Base-by-base conservation (phyloP, 805 yeast genomes). In the Kodamaea kaohsiungensis region DNA sequence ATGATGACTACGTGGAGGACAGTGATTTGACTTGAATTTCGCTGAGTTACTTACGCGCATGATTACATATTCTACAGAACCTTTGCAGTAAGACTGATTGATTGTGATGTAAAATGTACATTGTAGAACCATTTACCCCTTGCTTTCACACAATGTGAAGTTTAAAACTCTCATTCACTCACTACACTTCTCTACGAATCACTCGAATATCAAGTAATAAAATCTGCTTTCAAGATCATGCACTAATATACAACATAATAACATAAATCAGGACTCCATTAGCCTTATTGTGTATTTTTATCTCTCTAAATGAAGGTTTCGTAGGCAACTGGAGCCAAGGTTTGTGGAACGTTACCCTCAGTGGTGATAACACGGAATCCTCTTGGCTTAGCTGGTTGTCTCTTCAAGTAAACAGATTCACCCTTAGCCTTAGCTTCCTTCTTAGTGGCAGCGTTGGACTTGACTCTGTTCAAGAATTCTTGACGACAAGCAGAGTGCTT, bases 401-500 rank as follows among this genome's bases (percentile, higher is more conserved):
- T 90, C 92, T 93, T 95, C 73, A 95, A 89, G 82, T 82, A 83
- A 65, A 89, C 93, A 69, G 89, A 80, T 76, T 85, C 87, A 79
- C 98, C 98, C 77, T 87, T 81, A 67, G 88, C 92, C 86, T 91
- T 92, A 69, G 98, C 99, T 81, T 89, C 98, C 70, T 78, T 79
- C 84, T 87, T 88, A 84, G 84, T 85, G 69, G 90, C 95, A 79
- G 96, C 97, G 83, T 93, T 95, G 75, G 87, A 77, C 87, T 92
- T 93, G 75, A 95, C 99, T 86, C 99, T 91, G 88, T 89, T 88
- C 81, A 95, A 86, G 83, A 95, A 95, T 83, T 95, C 98, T 80
- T 89, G 89, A 84, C 99, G 93, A 87, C 98, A 95, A 84, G 93
- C 93, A 76, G 99, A 95, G 91, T 95, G 99, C 85, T 91, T 92